A percentile compares a stretch with the other conserved stretches of the same genome.
Conservation (phyloP, 768 basidiomycete species). For the Lactifluus volemus region DNA sequence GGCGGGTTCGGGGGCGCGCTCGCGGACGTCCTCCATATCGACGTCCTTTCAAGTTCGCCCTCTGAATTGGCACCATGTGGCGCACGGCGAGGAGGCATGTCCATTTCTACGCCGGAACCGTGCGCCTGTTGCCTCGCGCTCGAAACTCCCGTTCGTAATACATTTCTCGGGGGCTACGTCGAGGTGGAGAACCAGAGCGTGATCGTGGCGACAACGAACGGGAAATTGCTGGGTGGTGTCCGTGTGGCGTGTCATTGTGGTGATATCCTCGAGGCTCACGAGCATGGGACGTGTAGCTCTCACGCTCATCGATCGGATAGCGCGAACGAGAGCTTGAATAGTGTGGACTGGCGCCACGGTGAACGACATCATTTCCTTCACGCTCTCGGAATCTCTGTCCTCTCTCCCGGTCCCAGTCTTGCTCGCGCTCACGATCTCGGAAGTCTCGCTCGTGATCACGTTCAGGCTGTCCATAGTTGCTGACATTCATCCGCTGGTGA, state of each 20-base stretch:
- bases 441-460: constrained; percentile 42
- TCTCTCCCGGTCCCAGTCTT: constrained; percentile 23
- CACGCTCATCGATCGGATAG: constrained; percentile 21
- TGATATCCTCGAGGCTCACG: constrained; percentile 14
- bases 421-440: constrained; percentile 32
- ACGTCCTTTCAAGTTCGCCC: constrained; percentile 13
- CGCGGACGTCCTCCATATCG: constrained; percentile 14
- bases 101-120: constrained; percentile 2
- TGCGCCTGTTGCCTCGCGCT: constrained; percentile 1
- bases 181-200: constrained; percentile 13
- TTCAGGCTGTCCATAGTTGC: constrained; percentile 36
- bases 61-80: constrained; percentile 1
- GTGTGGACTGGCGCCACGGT: constrained; percentile 1
- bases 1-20: constrained; percentile 15
- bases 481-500: constrained; percentile 57
- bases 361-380: constrained; percentile 1
- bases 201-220: constrained; percentile 16
- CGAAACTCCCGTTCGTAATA: constrained; percentile 12
- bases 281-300: constrained; percentile 11
- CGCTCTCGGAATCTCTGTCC: constrained; percentile 32
- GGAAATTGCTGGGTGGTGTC: constrained; percentile 11
- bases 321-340: constrained; percentile 22
- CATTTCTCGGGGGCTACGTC: constrained; percentile 10
- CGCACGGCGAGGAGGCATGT: constrained; percentile 3
- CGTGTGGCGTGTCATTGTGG: constrained; percentile 11